Percentiles rank a stretch among this genome's conserved stretches.
Evolutionary conservation across 2,329 filamentous ascomycete genomes (phyloP).

Genomic region (Tolypocladium pustulatum): DNA sequence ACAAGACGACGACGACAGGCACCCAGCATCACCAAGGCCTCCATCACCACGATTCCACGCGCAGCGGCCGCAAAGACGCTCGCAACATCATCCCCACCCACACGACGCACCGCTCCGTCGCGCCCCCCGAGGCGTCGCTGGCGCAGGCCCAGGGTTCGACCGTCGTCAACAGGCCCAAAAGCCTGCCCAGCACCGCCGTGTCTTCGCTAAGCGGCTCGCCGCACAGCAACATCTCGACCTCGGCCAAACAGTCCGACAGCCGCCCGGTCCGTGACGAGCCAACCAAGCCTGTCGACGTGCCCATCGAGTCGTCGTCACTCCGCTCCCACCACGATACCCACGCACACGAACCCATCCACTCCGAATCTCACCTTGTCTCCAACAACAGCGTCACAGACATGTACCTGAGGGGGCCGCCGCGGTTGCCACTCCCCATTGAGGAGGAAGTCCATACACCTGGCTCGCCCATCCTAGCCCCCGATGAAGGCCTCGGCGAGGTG

Average conservation of each 20-base stretch:
- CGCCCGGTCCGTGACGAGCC: constrained; percentile 21
- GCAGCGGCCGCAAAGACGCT: constrained; percentile 23
- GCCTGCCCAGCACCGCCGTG: constrained; percentile 37
- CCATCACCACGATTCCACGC: constrained; percentile 15
- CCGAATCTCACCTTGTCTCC: constrained; percentile 34
- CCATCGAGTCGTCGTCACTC: constrained; percentile 27
- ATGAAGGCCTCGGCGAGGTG: constrained; percentile 45
- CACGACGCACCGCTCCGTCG: constrained; percentile 42
- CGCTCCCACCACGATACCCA: constrained; percentile 26
- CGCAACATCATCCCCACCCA: constrained; percentile 45
- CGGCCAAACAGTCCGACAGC: constrained; percentile 15
- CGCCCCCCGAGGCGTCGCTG: constrained; percentile 51
- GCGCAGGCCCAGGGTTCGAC: constrained; percentile 50
- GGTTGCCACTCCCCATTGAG: constrained; percentile 85
- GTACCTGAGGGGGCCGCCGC: constrained; percentile 65
- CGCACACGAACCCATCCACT: constrained; percentile 18
- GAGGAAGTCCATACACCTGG: constrained; percentile 84
- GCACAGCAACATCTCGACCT: constrained; percentile 23
- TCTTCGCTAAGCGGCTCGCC: constrained; percentile 38
- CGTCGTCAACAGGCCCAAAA: constrained; percentile 33
- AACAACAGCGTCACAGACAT: constrained; percentile 52
- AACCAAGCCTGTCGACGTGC: constrained; percentile 50
- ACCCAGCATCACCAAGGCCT: constrained; percentile 5
- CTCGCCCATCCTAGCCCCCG: constrained; percentile 73
- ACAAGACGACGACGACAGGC: constrained; percentile 6